Evolutionary conservation across 1,139 yeast species (phyloP).

Genomic region (Saccharomyces hybrid): DNA sequence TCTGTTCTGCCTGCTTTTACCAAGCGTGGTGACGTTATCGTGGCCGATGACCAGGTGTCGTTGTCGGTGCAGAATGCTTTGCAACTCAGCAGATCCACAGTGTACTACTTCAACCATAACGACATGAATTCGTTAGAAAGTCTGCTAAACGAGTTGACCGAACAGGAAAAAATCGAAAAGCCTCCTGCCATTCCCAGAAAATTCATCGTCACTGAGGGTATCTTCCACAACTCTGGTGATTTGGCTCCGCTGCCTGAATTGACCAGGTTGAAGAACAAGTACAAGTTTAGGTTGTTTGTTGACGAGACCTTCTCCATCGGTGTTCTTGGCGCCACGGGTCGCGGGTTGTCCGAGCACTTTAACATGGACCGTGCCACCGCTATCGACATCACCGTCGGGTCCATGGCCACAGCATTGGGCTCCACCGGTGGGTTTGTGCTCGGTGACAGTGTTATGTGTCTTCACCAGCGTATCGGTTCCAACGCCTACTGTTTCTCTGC

Average conservation of each 20-base stretch:
- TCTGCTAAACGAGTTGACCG: conserved; percentile 54
- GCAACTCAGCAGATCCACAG: conserved; percentile 76
- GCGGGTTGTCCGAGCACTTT: conserved; percentile 70
- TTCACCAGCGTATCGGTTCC: conserved; percentile 87
- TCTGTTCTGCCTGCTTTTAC: conserved; percentile 95
- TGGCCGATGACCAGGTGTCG: conserved; percentile 77
- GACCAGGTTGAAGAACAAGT: conserved; percentile 68
- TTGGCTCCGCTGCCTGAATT: conserved; percentile 64
- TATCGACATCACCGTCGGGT: conserved; percentile 79
- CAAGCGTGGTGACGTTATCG: conserved; percentile 88
- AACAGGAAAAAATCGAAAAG: conserved; percentile 52
- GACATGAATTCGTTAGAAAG: conserved; percentile 76
- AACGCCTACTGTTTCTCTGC: conserved; percentile 92
- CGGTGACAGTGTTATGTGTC: conserved; percentile 76
- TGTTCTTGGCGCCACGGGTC: conserved; percentile 74
- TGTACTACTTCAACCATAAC: conserved; percentile 80
- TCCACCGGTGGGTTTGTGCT: conserved; percentile 93
- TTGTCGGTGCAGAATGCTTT: conserved; percentile 84
- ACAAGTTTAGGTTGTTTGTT: conserved; percentile 74
- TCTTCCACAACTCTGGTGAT: conserved; percentile 78
- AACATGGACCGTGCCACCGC: conserved; percentile 52
- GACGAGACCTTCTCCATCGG: conserved; percentile 89
- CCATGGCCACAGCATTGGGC: conserved; percentile 77
- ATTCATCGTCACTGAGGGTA: conserved; percentile 84
- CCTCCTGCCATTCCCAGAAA: conserved; percentile 70